Conservation (phyloP, 2,329 filamentous ascomycete species). For the Colletotrichum tropicicola region DNA sequence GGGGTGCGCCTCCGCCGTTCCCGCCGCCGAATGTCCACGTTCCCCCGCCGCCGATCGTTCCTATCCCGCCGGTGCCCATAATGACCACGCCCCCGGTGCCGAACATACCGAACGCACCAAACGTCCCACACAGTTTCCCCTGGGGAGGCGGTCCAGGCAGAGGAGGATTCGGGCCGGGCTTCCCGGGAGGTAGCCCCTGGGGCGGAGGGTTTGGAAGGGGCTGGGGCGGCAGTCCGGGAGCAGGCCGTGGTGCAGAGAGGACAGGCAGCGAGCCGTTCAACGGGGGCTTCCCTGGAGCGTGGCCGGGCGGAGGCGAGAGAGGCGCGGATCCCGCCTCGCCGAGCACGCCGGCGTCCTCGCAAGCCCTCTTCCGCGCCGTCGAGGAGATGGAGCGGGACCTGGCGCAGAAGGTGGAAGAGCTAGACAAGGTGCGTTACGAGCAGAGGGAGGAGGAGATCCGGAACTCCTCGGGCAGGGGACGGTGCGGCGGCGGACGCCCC, state of each 20-base stretch:
- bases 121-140: not conserved
- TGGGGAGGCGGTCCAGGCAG: constrained; percentile 1
- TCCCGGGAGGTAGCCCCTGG: not conserved
- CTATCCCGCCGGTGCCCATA: not conserved
- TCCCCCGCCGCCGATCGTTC: not conserved
- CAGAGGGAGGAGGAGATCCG: constrained; percentile 17
- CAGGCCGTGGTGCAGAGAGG: not conserved
- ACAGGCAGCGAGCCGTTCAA: not conserved
- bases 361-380: constrained; percentile 12
- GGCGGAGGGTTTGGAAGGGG: constrained; percentile 13
- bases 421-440: constrained; percentile 18
- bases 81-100: not conserved
- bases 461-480: not conserved
- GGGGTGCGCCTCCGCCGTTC: constrained; percentile 10
- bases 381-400: constrained; percentile 10
- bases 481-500: constrained; percentile 27
- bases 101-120: not conserved
- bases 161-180: not conserved
- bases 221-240: not conserved
- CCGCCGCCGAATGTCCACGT: constrained; percentile 7
- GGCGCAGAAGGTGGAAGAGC: constrained; percentile 21
- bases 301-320: not conserved
- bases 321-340: not conserved
- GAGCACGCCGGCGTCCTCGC: not conserved
- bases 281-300: constrained; percentile 4